phyloP scores from a whole-genome alignment of 2,329 filamentous ascomycete genomes.

The Trichoderma harzianum region DNA sequence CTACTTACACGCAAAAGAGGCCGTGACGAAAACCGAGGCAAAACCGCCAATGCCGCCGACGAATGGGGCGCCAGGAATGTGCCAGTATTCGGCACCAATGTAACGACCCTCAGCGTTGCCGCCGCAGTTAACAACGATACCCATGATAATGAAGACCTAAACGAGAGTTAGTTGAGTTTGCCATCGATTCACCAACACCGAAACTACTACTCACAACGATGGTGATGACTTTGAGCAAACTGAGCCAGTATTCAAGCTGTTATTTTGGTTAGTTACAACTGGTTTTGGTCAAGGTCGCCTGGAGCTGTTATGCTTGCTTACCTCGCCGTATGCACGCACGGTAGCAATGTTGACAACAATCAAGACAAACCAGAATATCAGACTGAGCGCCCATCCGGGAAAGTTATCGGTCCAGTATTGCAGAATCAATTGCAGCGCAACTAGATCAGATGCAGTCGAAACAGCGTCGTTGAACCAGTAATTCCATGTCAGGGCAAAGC shows the following conservation, averaged over 20 bases:
- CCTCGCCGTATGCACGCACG: slow-evolving; percentile 36
- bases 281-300: neutral
- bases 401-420: slow-evolving; percentile 62
- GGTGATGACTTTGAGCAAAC: neutral
- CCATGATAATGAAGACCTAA: slow-evolving; percentile 58
- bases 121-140: slow-evolving; percentile 52
- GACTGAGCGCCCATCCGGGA: slow-evolving; percentile 59
- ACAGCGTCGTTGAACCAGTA: slow-evolving; percentile 65
- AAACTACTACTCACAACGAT: slow-evolving; percentile 34
- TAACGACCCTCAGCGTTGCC: slow-evolving; percentile 52
- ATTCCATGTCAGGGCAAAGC: slow-evolving; percentile 56
- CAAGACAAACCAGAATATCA: slow-evolving; percentile 58
- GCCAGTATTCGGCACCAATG: slow-evolving; percentile 57
- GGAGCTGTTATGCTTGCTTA: slow-evolving; percentile 11
- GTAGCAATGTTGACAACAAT: slow-evolving; percentile 41
- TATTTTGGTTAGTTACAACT: slow-evolving; percentile 30
- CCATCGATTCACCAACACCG: slow-evolving; percentile 40
- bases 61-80: slow-evolving; percentile 59
- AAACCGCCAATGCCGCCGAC: slow-evolving; percentile 64
- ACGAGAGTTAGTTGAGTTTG: neutral
- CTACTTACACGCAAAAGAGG: slow-evolving; percentile 54
- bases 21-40: slow-evolving; percentile 54
- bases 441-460: slow-evolving; percentile 54
- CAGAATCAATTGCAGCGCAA: slow-evolving; percentile 50
- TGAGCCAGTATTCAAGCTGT: neutral